Conservation (phyloP, 1,284 basidiomycete genomes). For the Testicularia cyperi region DNA sequence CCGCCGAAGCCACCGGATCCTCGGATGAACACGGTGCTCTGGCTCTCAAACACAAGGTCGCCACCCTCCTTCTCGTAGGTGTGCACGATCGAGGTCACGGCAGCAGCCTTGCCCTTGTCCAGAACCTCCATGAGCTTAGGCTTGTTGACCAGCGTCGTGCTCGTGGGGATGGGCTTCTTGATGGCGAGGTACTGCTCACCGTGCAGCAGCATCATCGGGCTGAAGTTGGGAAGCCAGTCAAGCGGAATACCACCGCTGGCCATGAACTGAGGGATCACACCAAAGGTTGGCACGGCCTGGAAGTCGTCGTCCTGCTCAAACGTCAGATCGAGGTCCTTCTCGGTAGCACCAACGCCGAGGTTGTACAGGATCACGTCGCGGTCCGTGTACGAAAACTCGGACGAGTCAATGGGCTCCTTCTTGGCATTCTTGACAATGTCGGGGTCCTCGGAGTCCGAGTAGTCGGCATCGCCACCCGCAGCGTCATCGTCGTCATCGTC, state of each 20-base stretch:
- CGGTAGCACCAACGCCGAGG: conserved; percentile 90
- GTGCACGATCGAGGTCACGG: conserved; percentile 38
- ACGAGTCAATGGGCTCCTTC: conserved; percentile 62
- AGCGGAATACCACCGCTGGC: conserved; percentile 62
- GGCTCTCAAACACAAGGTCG: conserved; percentile 84
- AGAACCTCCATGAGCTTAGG: conserved; percentile 67
- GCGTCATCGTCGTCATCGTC: conserved; percentile 48
- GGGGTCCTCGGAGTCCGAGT: conserved; percentile 80
- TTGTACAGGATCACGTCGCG: conserved; percentile 94
- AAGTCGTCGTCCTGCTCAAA: conserved; percentile 89
- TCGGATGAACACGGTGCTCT: conserved; percentile 88
- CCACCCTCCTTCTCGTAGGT: conserved; percentile 65
- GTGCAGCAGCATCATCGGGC: conserved; percentile 91
- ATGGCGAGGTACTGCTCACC: conserved; percentile 95
- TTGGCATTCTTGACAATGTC: conserved; percentile 81
- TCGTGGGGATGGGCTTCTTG: conserved; percentile 82
- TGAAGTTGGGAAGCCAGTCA: conserved; percentile 91
- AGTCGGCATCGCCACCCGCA: conserved; percentile 59
- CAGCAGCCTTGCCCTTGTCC: conserved; percentile 57
- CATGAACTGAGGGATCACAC: conserved; percentile 87
- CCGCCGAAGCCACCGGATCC: conserved; percentile 95
- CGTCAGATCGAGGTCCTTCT: conserved; percentile 85
- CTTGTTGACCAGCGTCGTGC: conserved; percentile 77
- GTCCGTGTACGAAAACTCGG: conserved; percentile 70
- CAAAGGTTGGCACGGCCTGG: conserved; percentile 84